These are phyloP conservation scores for Citeromyces hawaiiensis DNA, from an alignment of 1,139 yeast species.

Conservation along the genomic window DNA sequence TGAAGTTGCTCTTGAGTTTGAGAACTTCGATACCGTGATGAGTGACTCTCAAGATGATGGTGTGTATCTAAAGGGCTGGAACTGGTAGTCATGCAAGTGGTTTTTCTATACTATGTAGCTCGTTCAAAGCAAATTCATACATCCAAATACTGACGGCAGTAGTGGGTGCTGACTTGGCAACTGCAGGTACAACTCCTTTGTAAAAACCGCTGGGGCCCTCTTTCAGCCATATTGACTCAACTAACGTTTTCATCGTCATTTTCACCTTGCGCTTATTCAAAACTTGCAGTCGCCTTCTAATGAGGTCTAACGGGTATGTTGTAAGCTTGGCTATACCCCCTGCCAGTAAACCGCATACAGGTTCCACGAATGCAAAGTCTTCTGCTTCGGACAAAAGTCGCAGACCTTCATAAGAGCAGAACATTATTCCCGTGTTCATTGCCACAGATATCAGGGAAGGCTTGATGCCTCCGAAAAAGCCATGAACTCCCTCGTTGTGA, in stretches of 20 bases:
- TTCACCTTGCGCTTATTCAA: slow-evolving; percentile 19
- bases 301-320: slow-evolving; percentile 77
- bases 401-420: slow-evolving; percentile 13
- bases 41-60: slow-evolving; percentile 8
- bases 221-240: slow-evolving; percentile 23
- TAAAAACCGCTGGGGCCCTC: slow-evolving; percentile 65
- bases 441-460: slow-evolving; percentile 31
- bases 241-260: slow-evolving; percentile 13
- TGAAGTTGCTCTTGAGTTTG: slow-evolving; percentile 73
- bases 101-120: slow-evolving; percentile 2
- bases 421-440: slow-evolving; percentile 15
- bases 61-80: slow-evolving; percentile 1
- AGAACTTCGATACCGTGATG: slow-evolving; percentile 33
- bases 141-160: slow-evolving; percentile 67
- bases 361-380: slow-evolving; percentile 36
- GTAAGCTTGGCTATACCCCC: slow-evolving; percentile 62
- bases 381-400: slow-evolving; percentile 20
- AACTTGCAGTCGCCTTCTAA: slow-evolving; percentile 71
- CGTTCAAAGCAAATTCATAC: slow-evolving; percentile 32
- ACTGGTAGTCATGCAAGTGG: slow-evolving; percentile 1
- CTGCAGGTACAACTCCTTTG: slow-evolving; percentile 56
- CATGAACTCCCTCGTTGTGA: slow-evolving; percentile 33
- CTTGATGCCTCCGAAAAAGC: slow-evolving; percentile 66
- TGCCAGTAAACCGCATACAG: slow-evolving; percentile 61
- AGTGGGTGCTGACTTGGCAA: slow-evolving; percentile 72